Conservation (phyloP, 768 basidiomycete species). For the Phylloporus rhodoxanthus region DNA sequence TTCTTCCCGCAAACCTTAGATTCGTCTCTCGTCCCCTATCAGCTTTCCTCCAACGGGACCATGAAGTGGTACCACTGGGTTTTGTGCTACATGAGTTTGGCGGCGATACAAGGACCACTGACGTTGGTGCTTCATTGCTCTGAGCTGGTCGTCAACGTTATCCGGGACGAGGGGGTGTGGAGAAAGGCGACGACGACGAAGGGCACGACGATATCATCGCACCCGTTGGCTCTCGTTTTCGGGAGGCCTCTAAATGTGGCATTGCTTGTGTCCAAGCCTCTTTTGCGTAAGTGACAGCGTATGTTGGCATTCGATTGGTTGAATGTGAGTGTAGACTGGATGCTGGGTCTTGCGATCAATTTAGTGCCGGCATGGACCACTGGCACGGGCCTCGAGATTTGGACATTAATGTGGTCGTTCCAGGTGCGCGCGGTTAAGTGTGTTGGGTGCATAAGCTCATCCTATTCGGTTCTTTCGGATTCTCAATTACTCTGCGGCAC, state of each 20-base stretch:
- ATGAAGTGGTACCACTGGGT: slow-evolving; percentile 17
- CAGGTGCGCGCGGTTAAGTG: slow-evolving; percentile 15
- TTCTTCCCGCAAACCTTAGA: too few species aligned
- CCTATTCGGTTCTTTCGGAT: slow-evolving; percentile 13
- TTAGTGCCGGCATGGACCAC: too few species aligned
- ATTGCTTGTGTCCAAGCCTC: slow-evolving; percentile 20
- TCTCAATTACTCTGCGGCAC: slow-evolving; percentile 19
- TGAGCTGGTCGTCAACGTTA: slow-evolving; percentile 24
- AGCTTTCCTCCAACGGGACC: slow-evolving; percentile 11
- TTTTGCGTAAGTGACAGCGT: slow-evolving; percentile 20
- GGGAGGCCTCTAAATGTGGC: slow-evolving; percentile 12
- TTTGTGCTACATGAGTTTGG: slow-evolving; percentile 21
- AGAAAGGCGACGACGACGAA: slow-evolving; percentile 13
- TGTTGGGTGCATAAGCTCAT: background rate
- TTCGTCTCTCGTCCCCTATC: background rate
- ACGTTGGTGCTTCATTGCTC: slow-evolving; percentile 26
- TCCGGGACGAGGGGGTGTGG: slow-evolving; percentile 27
- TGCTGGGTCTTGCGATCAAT: background rate
- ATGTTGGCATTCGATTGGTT: background rate
- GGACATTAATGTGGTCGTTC: too few species aligned
- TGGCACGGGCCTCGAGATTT: too few species aligned
- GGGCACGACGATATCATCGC: slow-evolving; percentile 11
- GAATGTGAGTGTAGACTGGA: slow-evolving; percentile 9
- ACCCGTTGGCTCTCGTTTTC: slow-evolving; percentile 21
- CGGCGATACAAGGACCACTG: slow-evolving; percentile 24